Conservation (phyloP, 805 yeast species). For the Cyberlindnera subsufficiens region DNA sequence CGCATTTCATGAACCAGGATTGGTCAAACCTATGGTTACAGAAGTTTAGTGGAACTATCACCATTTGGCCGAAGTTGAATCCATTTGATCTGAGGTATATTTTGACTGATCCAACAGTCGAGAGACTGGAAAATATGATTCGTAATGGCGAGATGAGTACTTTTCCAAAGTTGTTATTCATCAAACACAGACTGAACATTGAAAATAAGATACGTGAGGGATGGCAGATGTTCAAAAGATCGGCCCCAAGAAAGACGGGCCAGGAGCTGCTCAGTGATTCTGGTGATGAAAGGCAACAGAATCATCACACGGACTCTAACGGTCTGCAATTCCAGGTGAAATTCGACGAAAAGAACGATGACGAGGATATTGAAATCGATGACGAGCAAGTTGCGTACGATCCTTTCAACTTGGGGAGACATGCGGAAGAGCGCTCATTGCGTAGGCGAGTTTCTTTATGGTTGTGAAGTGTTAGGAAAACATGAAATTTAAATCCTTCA, state of each 20-base stretch:
- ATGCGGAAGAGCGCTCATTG: background rate
- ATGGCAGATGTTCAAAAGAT: slow-evolving; percentile 23
- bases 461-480: background rate
- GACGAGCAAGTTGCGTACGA: slow-evolving; percentile 12
- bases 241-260: background rate
- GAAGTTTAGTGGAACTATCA: slow-evolving; percentile 67
- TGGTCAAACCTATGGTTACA: slow-evolving; percentile 79
- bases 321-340: slow-evolving; percentile 13
- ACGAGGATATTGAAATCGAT: slow-evolving; percentile 4
- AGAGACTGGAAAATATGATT: slow-evolving; percentile 48
- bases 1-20: slow-evolving; percentile 65
- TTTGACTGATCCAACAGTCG: slow-evolving; percentile 61
- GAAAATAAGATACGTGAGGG: slow-evolving; percentile 60
- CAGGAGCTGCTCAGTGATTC: slow-evolving; percentile 5
- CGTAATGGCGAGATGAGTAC: slow-evolving; percentile 58
- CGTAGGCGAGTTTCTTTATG: background rate
- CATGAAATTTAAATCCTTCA: background rate
- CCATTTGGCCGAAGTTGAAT: slow-evolving; percentile 66
- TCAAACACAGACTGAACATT: slow-evolving; percentile 56
- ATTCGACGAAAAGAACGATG: slow-evolving; percentile 9
- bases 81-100: slow-evolving; percentile 57
- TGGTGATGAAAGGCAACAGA: slow-evolving; percentile 5
- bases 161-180: slow-evolving; percentile 60
- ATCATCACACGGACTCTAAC: slow-evolving; percentile 1
- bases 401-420: background rate